A percentile compares a stretch with the other conserved stretches of the same genome.
Evolutionary conservation across 495 filamentous ascomycete genomes (phyloP).

Genomic region (Thermothielavioides terrestris): DNA sequence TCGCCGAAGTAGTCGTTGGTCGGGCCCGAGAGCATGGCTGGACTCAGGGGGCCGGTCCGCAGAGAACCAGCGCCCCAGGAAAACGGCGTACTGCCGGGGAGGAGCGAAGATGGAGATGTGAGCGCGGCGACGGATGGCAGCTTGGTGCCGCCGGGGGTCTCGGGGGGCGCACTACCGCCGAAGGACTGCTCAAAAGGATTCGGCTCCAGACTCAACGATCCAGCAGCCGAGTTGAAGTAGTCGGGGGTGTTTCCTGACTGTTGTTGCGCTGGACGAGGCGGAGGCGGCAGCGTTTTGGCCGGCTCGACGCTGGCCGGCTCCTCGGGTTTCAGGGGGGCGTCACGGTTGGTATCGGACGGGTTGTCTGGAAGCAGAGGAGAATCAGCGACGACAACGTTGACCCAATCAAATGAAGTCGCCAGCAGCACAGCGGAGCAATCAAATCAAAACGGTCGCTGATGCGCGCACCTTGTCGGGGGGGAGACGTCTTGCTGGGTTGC

Average conservation of each 20-base stretch:
- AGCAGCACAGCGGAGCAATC: slow-evolving; percentile 2
- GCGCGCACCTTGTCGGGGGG: slow-evolving; percentile 28
- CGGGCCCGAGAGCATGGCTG: slow-evolving; percentile 92
- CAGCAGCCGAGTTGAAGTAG: slow-evolving; percentile 56
- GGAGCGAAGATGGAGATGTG: slow-evolving; percentile 76
- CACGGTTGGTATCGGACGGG: slow-evolving; percentile 31
- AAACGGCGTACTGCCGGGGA: slow-evolving; percentile 64
- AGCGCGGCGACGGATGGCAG: slow-evolving; percentile 85
- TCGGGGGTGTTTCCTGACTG: slow-evolving; percentile 51
- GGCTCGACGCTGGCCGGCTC: slow-evolving; percentile 29
- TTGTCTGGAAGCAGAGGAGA: slow-evolving; percentile 13
- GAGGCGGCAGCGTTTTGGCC: slow-evolving; percentile 62
- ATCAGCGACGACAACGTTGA: slow-evolving; percentile 5
- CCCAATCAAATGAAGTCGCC: neutral
- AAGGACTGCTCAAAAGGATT: slow-evolving; percentile 98
- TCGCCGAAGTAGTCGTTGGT: slow-evolving; percentile 63
- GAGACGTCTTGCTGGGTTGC: slow-evolving; percentile 25
- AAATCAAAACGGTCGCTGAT: neutral
- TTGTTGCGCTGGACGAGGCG: slow-evolving; percentile 61
- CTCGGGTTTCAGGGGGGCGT: slow-evolving; percentile 24
- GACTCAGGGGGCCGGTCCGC: slow-evolving; percentile 86
- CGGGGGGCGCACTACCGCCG: slow-evolving; percentile 48
- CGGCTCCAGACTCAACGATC: slow-evolving; percentile 69
- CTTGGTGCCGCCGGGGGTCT: slow-evolving; percentile 83
- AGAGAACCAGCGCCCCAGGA: slow-evolving; percentile 78